A percentile compares a stretch with the other conserved stretches of the same genome.
Evolutionary conservation across 345 rosid species (phyloP).

Genomic region (Eutrema japonicum): DNA sequence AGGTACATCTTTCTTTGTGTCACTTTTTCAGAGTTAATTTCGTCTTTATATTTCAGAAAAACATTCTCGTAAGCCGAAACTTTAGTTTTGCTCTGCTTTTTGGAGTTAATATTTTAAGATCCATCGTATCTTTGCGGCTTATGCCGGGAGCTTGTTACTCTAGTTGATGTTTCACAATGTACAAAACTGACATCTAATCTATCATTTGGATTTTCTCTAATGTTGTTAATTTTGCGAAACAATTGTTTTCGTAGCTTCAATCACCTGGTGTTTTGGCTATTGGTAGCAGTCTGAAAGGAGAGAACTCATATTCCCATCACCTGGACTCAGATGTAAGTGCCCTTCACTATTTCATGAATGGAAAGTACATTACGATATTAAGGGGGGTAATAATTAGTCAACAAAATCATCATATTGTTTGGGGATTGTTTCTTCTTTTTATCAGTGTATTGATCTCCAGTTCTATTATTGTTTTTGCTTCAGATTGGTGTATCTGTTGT

Average conservation of each 20-base stretch:
- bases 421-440: constrained; percentile 19
- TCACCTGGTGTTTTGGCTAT: constrained; percentile 96
- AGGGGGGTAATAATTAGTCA: background rate
- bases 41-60: background rate
- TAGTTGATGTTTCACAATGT: constrained; percentile 9
- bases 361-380: background rate
- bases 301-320: constrained; percentile 98
- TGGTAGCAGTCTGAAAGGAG: constrained; percentile 98
- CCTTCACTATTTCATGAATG: constrained; percentile 16
- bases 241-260: constrained; percentile 60
- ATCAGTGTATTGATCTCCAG: constrained; percentile 5
- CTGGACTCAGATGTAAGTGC: constrained; percentile 89
- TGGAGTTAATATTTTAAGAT: constrained; percentile 13
- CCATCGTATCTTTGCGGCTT: background rate
- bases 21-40: constrained; percentile 8
- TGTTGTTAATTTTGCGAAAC: constrained; percentile 19
- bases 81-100: constrained; percentile 18
- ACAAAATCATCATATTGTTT: constrained; percentile 15
- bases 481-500: constrained; percentile 98
- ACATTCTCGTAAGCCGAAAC: background rate
- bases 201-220: constrained; percentile 10
- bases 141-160: constrained; percentile 15
- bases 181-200: background rate
- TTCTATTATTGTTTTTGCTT: constrained; percentile 9
- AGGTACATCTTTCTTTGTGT: constrained; percentile 53